phyloP scores from a whole-genome alignment of 192 early-diverging fungal species.

The Umbelopsis sp. region DNA sequence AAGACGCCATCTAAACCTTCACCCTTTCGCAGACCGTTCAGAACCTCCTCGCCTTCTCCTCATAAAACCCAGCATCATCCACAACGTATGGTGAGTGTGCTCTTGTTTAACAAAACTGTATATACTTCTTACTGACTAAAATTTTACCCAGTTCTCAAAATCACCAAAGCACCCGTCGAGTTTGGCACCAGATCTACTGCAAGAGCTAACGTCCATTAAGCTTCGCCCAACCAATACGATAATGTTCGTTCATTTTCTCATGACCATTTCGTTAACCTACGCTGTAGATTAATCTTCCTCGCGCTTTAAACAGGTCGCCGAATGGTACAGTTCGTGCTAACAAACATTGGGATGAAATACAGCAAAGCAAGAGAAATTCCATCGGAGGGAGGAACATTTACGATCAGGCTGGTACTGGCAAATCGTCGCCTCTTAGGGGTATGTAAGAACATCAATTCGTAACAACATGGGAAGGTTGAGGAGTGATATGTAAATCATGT shows the following conservation, averaged over 20 bases:
- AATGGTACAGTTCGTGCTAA: not conserved
- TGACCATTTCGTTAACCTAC: not conserved
- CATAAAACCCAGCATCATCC: conserved; percentile 1
- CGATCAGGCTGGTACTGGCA: not conserved
- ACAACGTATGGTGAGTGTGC: not conserved
- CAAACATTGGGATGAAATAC: conserved; percentile 14
- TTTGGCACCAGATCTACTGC: not conserved
- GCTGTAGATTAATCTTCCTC: not conserved
- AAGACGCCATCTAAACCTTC: not conserved
- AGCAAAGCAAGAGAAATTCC: not conserved
- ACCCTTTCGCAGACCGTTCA: not conserved
- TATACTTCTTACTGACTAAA: not conserved
- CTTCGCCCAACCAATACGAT: conserved; percentile 1
- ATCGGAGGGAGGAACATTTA: not conserved
- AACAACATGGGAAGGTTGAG: no score
- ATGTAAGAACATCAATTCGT: not conserved
- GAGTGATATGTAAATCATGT: no score
- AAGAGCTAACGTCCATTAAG: not conserved
- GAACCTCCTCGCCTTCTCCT: not conserved
- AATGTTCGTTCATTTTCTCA: not conserved
- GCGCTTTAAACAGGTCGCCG: not conserved
- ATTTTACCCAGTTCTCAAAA: not conserved
- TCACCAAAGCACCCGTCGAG: not conserved
- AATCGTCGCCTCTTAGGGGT: not conserved
- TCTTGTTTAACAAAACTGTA: no score